Base-by-base conservation (phyloP, 2,329 filamentous ascomycete genomes). In the Oidium heveae region DNA sequence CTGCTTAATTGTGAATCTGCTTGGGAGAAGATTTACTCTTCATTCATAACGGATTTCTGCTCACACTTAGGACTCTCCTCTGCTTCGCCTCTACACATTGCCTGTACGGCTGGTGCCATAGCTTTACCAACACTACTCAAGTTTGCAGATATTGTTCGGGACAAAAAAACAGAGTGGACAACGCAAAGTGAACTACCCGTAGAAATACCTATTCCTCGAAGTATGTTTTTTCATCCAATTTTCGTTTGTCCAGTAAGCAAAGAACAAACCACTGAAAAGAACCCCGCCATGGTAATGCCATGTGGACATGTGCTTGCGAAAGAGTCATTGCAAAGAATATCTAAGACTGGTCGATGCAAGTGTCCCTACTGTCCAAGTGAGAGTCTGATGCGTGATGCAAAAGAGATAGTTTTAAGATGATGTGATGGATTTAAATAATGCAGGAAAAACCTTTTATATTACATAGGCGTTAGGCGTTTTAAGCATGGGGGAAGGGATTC, bases 171-270 rank as follows among this genome's bases (percentile, higher is more conserved):
- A 0, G 88, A 94, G 67, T 98, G 91, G 91, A 95, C 88, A 0
- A 88, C 86, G 4, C 77, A 84, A 57, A 81, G 91, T 63, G 91
- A 98, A 67, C 72, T 98, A 18, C 86, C 89, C 0, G 91, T 88
- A 64, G 74, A 85, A 62, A 80, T 76, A 1, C 74, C 76, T 1
- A 68, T 80, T 1, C 76, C 77, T 0, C 64, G 67, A 52, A 74
- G 71, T 59, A 78, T 78, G 74, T 71, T 80, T 52, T 98, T 94
- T 71, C 91, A 98, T 67, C 84, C 84, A 55, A 95, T 98, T 64
- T 98, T 98, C 65, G 91, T 98, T 44, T 98, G 91, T 64, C 91
- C 91, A 0, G 91, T 98, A 5, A 88, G 83, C 62, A 96, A 96
- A 67, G 91, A 95, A 65, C 91, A 98, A 67, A 87, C 84, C 0